phyloP scores from a whole-genome alignment of 352 stramenopile species.

The Albugo candida region DNA sequence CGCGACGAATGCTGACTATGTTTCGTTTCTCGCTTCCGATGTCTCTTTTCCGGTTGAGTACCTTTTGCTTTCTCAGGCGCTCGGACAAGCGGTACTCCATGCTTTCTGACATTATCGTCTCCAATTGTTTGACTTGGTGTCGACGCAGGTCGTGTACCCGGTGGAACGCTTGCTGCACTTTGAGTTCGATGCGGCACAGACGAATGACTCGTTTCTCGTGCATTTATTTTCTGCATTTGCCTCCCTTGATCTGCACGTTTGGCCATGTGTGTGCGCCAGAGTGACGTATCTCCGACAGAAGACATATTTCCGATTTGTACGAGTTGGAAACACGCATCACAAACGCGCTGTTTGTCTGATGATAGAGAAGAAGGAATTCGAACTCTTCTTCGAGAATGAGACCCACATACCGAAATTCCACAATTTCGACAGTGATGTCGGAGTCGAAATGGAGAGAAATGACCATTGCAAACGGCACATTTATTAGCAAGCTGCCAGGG shows the following conservation, averaged over 20 bases:
- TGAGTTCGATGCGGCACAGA: background rate
- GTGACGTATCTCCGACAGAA: slow-evolving; percentile 7
- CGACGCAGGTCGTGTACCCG: slow-evolving; percentile 10
- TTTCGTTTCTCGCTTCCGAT: too few relatives aligned
- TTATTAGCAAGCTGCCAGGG: slow-evolving; percentile 33
- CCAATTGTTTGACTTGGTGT: background rate
- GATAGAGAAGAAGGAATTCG: slow-evolving; percentile 48
- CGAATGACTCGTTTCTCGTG: background rate
- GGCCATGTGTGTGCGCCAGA: slow-evolving; percentile 6
- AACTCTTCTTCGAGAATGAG: slow-evolving; percentile 46
- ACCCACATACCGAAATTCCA: slow-evolving; percentile 48
- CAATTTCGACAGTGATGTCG: slow-evolving; percentile 68
- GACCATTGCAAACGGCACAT: slow-evolving; percentile 35
- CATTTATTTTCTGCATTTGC: slow-evolving; percentile 3
- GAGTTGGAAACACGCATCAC: slow-evolving; percentile 32
- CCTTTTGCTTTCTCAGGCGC: too few relatives aligned
- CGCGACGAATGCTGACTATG: too few relatives aligned
- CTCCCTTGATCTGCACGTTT: slow-evolving; percentile 2
- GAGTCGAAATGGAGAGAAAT: slow-evolving; percentile 38
- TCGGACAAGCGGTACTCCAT: too few relatives aligned
- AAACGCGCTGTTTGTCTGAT: slow-evolving; percentile 43
- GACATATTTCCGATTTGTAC: slow-evolving; percentile 17
- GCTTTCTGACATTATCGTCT: too few relatives aligned
- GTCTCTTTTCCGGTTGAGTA: too few relatives aligned
- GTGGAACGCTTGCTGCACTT: slow-evolving; percentile 3